phyloP scores from a whole-genome alignment of 2,329 filamentous ascomycete genomes.

The Ophiocordyceps australis region DNA sequence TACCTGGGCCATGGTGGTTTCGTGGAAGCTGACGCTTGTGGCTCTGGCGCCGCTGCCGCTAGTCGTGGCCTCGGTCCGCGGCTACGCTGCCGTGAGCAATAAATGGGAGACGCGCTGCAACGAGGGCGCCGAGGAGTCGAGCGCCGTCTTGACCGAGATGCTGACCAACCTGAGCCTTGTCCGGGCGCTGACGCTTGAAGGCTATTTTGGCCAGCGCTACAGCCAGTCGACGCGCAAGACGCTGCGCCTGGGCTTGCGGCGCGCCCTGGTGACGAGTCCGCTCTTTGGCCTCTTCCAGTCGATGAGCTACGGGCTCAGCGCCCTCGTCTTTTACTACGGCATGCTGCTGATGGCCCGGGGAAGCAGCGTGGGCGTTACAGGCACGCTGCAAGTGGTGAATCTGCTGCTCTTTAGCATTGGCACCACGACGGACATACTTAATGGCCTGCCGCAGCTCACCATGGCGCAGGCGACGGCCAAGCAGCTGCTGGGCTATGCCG shows the following conservation, averaged over 20 bases:
- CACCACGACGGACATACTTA: conserved; percentile 50
- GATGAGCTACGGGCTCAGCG: conserved; percentile 51
- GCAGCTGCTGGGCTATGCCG: conserved; percentile 52
- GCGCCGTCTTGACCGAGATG: conserved; percentile 46
- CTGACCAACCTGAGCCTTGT: conserved; percentile 68
- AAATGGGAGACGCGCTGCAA: conserved; percentile 58
- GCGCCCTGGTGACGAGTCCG: conserved; percentile 48
- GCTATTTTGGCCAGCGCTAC: conserved; percentile 51
- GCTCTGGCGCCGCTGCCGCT: conserved; percentile 50
- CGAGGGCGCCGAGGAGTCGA: conserved; percentile 38
- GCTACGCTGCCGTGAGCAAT: conserved; percentile 45
- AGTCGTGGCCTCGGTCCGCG: conserved; percentile 45
- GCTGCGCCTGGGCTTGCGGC: conserved; percentile 42
- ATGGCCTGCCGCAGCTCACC: conserved; percentile 65
- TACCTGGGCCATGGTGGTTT: conserved; percentile 53
- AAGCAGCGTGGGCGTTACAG: conserved; percentile 26
- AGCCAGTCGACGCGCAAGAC: conserved; percentile 27
- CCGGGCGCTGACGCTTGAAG: conserved; percentile 54
- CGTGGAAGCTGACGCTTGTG: conserved; percentile 70
- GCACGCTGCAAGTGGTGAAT: conserved; percentile 59
- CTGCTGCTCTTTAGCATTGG: conserved; percentile 71
- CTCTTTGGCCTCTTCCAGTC: conserved; percentile 67
- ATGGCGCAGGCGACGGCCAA: conserved; percentile 55
- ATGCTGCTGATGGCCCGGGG: conserved; percentile 38
- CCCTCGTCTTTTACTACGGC: conserved; percentile 73